Base-by-base conservation (phyloP, 768 basidiomycete species). In the Infundibulicybe gibba region DNA sequence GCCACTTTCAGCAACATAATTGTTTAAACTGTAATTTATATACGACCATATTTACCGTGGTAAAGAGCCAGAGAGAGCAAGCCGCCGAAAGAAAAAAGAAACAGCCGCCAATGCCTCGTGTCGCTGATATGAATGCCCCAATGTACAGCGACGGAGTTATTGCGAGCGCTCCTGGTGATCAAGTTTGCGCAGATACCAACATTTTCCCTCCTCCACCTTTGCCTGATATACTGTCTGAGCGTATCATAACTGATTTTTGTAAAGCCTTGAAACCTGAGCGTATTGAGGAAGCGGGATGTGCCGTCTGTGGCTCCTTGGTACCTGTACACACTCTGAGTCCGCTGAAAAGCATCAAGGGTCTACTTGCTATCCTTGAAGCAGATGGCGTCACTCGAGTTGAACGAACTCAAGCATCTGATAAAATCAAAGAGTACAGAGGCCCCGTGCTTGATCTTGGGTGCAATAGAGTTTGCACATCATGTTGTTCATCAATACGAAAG, bases 281-380 rank as follows among this genome's bases (percentile, higher is more conserved):
- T 4, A 17, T 63, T 41, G 45, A 57, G 37, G 65, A 67, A 49
- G 46, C 47, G 15, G 63, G 64, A 12, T 67, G 65, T 56, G 56
- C 61, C 5, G 63, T 67, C 5, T 67, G 64, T 53, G 65, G 60
- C 19, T 13, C 35, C 9, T 42, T 50, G 17, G 19, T 19, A 6
- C 33, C 39, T 11, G 15, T 31, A 13, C 6, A 9, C 3, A 19
- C 9, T 3, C 11, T 52, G 40, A 45, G 35, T 12, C 42, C 32
- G 1, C 21, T 45, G 19, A 48, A 49, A 21, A 21, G 20, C 14
- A 31, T 48, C n/a, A 48, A 45, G 20, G 32, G 21, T 1, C 3
- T 49, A 14, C 25, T 44, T 20, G 17, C 35, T 38, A 21, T 47
- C 5, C 37, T 51, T 13, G 35, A 38, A 43, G 40, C 30, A 14